Evolutionary conservation across 805 yeast species (phyloP).

Genomic region (Cephaloascus fragrans): DNA sequence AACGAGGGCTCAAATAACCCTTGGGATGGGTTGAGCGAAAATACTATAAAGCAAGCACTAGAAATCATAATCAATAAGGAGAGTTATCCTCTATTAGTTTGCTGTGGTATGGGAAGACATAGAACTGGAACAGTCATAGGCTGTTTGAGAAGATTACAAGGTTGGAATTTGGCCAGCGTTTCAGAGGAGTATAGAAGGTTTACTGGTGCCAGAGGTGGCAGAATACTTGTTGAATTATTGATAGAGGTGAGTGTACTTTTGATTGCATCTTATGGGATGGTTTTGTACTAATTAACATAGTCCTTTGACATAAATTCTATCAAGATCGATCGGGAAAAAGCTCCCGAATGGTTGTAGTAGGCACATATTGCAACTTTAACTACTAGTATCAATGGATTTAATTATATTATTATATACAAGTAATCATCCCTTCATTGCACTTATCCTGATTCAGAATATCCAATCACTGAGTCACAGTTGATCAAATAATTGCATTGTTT

Average conservation of each 20-base stretch:
- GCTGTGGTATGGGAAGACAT: conserved; percentile 98
- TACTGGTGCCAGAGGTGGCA: conserved; percentile 87
- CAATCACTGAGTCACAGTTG: too few relatives aligned
- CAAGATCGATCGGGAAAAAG: conserved; percentile 25
- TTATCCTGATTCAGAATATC: too few relatives aligned
- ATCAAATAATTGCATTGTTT: too few relatives aligned
- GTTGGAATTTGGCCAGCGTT: conserved; percentile 94
- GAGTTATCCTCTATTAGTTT: conserved; percentile 80
- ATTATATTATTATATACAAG: neutral
- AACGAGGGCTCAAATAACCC: conserved; percentile 78
- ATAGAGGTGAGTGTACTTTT: conserved; percentile 41
- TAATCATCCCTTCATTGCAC: neutral
- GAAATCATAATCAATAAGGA: conserved; percentile 61
- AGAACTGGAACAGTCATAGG: conserved; percentile 96
- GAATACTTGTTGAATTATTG: conserved; percentile 82
- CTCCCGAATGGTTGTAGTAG: conserved; percentile 39
- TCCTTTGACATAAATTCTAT: conserved; percentile 43
- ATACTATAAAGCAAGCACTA: conserved; percentile 69
- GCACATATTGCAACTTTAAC: too few relatives aligned
- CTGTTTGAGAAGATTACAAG: conserved; percentile 82
- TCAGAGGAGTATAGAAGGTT: conserved; percentile 91
- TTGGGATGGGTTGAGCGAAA: conserved; percentile 91
- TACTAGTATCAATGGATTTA: too few relatives aligned
- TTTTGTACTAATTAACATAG: conserved; percentile 1
- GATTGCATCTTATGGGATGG: neutral